These are phyloP conservation scores for Cornus florida DNA, from an alignment of 148 eudicot genomes.

Conservation along the genomic window DNA sequence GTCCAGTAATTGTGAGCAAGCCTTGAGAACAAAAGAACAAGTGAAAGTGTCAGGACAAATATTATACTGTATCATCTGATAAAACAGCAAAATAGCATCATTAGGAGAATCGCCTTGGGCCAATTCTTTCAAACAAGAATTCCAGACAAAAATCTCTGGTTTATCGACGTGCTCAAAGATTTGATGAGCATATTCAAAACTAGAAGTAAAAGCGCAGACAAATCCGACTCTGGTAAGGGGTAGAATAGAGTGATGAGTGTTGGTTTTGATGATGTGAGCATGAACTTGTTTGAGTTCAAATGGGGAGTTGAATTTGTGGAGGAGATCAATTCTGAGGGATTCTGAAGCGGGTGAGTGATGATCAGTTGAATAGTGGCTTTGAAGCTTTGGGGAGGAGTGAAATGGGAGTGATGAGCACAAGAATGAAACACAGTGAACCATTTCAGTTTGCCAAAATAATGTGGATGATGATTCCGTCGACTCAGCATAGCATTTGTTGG, in stretches of 20 bases:
- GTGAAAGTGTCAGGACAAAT: constrained; percentile 6
- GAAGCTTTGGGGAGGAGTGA: background rate
- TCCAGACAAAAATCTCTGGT: background rate
- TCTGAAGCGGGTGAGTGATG: background rate
- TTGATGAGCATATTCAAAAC: constrained; percentile 6
- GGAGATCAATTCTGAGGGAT: background rate
- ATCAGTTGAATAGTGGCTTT: background rate
- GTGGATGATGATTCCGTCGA: too few species aligned
- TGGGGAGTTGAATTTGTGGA: constrained; percentile 12
- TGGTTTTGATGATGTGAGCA: constrained; percentile 16
- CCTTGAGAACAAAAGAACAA: constrained; percentile 17
- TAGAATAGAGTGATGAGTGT: background rate
- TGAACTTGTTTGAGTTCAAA: constrained; percentile 17
- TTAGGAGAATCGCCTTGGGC: background rate
- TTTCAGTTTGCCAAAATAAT: background rate
- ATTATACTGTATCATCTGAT: background rate
- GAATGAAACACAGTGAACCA: background rate
- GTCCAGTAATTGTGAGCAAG: constrained; percentile 7
- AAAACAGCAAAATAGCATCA: constrained; percentile 9
- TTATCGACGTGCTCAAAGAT: background rate
- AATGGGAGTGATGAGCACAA: constrained; percentile 1
- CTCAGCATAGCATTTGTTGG: too few species aligned
- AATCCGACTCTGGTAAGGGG: constrained; percentile 11
- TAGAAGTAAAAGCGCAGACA: constrained; percentile 17
- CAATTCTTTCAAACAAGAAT: constrained; percentile 3